phyloP scores from a whole-genome alignment of 768 basidiomycete genomes.

The Dentipellis sp. region DNA sequence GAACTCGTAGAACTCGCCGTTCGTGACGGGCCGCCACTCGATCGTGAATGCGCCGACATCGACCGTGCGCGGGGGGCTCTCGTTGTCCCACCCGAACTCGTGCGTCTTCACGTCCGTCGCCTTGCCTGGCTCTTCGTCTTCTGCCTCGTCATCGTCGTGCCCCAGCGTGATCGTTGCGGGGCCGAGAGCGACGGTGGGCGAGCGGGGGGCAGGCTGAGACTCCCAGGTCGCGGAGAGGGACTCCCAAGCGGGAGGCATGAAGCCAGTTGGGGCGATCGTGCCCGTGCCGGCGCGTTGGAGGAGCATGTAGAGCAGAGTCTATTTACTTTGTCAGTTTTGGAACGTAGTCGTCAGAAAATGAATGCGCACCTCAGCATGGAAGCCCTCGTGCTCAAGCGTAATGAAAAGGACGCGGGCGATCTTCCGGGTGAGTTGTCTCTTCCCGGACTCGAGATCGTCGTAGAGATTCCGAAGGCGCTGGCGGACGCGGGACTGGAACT shows the following conservation, averaged over 20 bases:
- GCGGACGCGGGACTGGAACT: slow-evolving; percentile 73
- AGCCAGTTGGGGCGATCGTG: slow-evolving; percentile 71
- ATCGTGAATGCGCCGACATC: slow-evolving; percentile 64
- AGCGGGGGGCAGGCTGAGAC: slow-evolving; percentile 31
- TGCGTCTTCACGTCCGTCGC: slow-evolving; percentile 32
- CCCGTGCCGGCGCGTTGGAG: slow-evolving; percentile 72
- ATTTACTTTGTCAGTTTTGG: not conserved
- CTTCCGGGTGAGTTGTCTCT: slow-evolving; percentile 45
- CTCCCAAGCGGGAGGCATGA: slow-evolving; percentile 65
- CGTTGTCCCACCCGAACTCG: slow-evolving; percentile 94
- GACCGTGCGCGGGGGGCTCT: slow-evolving; percentile 60
- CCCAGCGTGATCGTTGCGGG: slow-evolving; percentile 58
- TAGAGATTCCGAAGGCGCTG: slow-evolving; percentile 66
- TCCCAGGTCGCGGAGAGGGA: slow-evolving; percentile 42
- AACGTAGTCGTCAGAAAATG: not conserved
- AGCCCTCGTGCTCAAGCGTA: slow-evolving; percentile 84
- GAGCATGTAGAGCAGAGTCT: slow-evolving; percentile 93
- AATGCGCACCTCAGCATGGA: slow-evolving; percentile 63
- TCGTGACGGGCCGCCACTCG: slow-evolving; percentile 81
- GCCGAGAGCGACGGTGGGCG: slow-evolving; percentile 44
- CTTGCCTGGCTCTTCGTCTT: slow-evolving; percentile 40
- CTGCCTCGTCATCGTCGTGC: slow-evolving; percentile 72
- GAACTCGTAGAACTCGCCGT: slow-evolving; percentile 75
- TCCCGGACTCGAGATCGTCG: slow-evolving; percentile 50
- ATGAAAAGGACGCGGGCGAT: slow-evolving; percentile 79